phyloP scores from a whole-genome alignment of 129 eudicot species.

The Flaveria brownii region DNA sequence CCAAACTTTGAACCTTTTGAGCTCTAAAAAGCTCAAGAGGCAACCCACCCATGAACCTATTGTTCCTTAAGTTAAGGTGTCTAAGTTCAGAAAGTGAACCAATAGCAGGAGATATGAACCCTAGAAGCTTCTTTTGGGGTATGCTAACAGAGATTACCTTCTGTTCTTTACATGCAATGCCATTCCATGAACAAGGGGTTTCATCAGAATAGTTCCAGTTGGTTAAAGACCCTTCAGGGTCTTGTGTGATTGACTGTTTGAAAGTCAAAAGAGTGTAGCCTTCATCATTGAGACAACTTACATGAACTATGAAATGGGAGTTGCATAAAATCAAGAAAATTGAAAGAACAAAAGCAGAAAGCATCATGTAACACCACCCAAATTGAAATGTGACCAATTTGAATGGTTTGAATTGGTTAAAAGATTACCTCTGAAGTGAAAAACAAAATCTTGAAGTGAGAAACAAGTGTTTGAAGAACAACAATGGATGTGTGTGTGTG shows the following conservation, averaged over 20 bases:
- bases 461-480: constrained; percentile 30
- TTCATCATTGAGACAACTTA: constrained; percentile 61
- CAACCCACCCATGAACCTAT: constrained; percentile 62
- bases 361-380: constrained; percentile 36
- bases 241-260: constrained; percentile 66
- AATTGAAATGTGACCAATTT: constrained; percentile 25
- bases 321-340: constrained; percentile 44
- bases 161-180: constrained; percentile 74
- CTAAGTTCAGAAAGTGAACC: constrained; percentile 78
- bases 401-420: constrained; percentile 23
- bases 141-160: constrained; percentile 88
- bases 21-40: constrained; percentile 74
- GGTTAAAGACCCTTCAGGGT: constrained; percentile 78
- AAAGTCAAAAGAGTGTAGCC: constrained; percentile 78
- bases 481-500: constrained; percentile 33
- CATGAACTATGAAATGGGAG: constrained; percentile 44
- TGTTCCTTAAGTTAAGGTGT: constrained; percentile 79
- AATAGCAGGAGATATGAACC: constrained; percentile 69
- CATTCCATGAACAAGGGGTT: constrained; percentile 99
- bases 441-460: constrained; percentile 26
- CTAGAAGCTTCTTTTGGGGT: constrained; percentile 77
- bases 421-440: constrained; percentile 17
- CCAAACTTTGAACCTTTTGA: constrained; percentile 87
- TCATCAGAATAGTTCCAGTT: constrained; percentile 86
- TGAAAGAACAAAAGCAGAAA: constrained; percentile 48